A percentile compares a stretch with the other conserved stretches of the same genome.
phyloP scores from a whole-genome alignment of 2,329 filamentous ascomycete genomes.

The Lachnellula occidentalis region DNA sequence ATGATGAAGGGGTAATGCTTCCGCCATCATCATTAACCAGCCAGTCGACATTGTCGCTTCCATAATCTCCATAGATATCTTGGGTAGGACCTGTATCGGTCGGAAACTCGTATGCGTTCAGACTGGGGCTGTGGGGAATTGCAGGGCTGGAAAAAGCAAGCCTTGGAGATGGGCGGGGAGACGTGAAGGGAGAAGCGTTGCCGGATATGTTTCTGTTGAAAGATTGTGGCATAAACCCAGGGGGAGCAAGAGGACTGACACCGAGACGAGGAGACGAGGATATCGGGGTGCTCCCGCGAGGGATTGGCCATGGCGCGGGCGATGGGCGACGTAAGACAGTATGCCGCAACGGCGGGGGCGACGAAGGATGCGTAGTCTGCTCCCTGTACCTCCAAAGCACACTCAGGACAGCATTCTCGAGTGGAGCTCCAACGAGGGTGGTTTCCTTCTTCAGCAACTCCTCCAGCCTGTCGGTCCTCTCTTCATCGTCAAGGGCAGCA shows the following conservation, averaged over 20 bases:
- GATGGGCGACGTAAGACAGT: conserved; percentile 86
- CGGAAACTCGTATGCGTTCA: conserved; percentile 92
- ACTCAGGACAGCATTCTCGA: conserved; percentile 88
- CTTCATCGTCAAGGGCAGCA: conserved; percentile 78
- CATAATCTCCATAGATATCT: conserved; percentile 86
- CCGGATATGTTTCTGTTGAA: conserved; percentile 74
- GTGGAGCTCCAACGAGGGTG: conserved; percentile 63
- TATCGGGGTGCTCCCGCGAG: conserved; percentile 66
- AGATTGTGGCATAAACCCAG: conserved; percentile 73
- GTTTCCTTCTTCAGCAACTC: conserved; percentile 78
- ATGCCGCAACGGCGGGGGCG: conserved; percentile 80
- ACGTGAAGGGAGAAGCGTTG: conserved; percentile 84
- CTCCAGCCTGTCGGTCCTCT: conserved; percentile 89
- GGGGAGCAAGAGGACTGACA: conserved; percentile 77
- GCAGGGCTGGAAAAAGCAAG: conserved; percentile 83
- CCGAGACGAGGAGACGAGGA: conserved; percentile 77
- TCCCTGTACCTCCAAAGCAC: conserved; percentile 82
- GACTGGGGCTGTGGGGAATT: conserved; percentile 87
- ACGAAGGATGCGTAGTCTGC: conserved; percentile 57
- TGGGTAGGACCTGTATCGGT: conserved; percentile 74
- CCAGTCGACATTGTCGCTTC: conserved; percentile 95
- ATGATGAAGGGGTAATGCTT: conserved; percentile 71
- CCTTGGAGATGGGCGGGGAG: conserved; percentile 85
- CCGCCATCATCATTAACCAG: conserved; percentile 82
- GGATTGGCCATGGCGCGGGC: conserved; percentile 85